Conservation (phyloP, 106 monocot species). For the Dactylorhiza incarnata region DNA sequence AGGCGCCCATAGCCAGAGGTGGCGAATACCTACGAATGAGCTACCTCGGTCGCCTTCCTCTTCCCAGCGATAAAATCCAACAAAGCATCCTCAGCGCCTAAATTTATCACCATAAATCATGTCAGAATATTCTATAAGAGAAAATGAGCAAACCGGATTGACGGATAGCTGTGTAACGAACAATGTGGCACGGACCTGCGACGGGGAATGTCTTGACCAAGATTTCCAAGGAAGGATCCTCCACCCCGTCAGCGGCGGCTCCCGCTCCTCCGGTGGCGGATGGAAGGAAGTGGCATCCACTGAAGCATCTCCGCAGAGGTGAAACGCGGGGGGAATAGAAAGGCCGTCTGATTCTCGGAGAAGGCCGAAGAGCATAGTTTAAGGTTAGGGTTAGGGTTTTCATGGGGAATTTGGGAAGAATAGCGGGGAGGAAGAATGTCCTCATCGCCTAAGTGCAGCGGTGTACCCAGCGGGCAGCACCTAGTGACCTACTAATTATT, state of each 20-base stretch:
- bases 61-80: constrained; percentile 60
- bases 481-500: too few relatives aligned
- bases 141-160: not conserved
- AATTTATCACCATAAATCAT: not conserved
- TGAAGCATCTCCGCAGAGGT: not conserved
- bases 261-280: not conserved
- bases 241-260: not conserved
- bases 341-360: not conserved
- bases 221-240: not conserved
- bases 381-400: constrained; percentile 5
- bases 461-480: too few relatives aligned
- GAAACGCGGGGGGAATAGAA: not conserved
- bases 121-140: not conserved
- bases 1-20: not conserved
- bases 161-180: not conserved
- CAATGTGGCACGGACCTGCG: not conserved
- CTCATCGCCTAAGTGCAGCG: too few relatives aligned
- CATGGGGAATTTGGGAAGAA: not conserved
- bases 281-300: constrained; percentile 2
- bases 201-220: not conserved
- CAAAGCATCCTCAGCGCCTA: constrained; percentile 57
- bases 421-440: not conserved
- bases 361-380: not conserved
- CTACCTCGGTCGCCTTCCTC: constrained; percentile 71
- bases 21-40: constrained; percentile 76